phyloP scores from a whole-genome alignment of 148 eudicot genomes.

The Diospyros kaki region DNA sequence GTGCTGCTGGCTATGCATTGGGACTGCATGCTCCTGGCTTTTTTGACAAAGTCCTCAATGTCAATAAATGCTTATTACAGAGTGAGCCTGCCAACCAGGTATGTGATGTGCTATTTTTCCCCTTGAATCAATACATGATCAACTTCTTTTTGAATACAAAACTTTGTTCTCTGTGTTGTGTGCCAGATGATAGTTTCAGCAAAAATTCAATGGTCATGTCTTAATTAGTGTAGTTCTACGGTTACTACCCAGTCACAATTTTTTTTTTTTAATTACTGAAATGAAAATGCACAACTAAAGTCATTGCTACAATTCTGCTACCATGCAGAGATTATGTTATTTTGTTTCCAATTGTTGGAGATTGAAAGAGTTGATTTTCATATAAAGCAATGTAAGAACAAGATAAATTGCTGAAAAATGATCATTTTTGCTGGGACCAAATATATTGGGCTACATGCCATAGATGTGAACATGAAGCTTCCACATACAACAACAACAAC shows the following conservation, averaged over 20 bases:
- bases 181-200: not conserved
- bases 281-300: not conserved
- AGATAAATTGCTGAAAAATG: too few species aligned
- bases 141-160: not conserved
- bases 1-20: conserved; percentile 52
- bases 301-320: not conserved
- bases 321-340: not conserved
- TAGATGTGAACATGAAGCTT: not conserved
- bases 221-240: not conserved
- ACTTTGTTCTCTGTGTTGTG: not conserved
- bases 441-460: too few species aligned
- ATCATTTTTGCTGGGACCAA: too few species aligned
- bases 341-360: not conserved
- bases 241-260: not conserved
- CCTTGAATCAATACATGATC: not conserved
- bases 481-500: too few species aligned
- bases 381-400: not conserved
- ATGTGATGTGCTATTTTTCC: conserved; percentile 13
- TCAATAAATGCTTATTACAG: conserved; percentile 78
- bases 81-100: conserved; percentile 87
- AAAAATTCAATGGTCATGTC: not conserved
- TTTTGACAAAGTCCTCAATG: conserved; percentile 82
- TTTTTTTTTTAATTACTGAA: not conserved
- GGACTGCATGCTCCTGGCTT: conserved; percentile 99
- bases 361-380: not conserved